Base-by-base conservation (phyloP, 176 grass and related monocot genomes). In the Triticum dicoccoides region DNA sequence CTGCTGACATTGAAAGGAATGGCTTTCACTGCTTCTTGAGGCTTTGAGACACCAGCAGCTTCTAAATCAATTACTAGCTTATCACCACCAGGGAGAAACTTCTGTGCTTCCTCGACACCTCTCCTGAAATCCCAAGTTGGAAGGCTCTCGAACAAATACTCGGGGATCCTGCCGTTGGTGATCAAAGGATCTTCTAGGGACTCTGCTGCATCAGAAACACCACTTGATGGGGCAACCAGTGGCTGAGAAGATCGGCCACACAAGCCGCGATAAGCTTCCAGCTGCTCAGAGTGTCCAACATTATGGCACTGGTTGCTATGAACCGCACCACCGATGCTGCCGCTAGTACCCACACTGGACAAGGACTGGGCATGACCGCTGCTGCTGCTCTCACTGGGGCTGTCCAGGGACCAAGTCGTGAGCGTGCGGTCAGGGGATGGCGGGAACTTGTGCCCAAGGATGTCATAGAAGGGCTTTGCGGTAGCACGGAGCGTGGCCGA, bases 101-200 rank as follows among this genome's bases (percentile, higher is more conserved):
- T 98, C 42, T 34, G 69, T 9, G 90, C 91, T 88, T 98, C 91
- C 85, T 98, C 93, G 1, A 87, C 79, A 37, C 96, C 96, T 89
- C 84, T 95, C 85, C 90, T 92, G 76, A 98, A 98, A 85, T 98
- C 88, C 93, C 93, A 98, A 67, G 91, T 94, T n/a, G 91, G 93
- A 59, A 95, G 84, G 88, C 91, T 91, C 88, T 92, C 91, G 8
- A 94, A 89, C 84, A 98, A 86, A 74, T 92, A 88, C 65, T 94
- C 91, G 54, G 93, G 93, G 25, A 93, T 87, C 66, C 70, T 79
- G 0, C 86, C 69, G n/a, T 86, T 82, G 37, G 70, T 92, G 63
- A 90, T 95, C 72, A 95, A 85, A 70, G 91, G 79, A 15, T 98
- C 96, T 83, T 96, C 91, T n/a, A 89, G 65, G 2, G 65, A 62